phyloP scores from a whole-genome alignment of 257 asterid genomes.

The Solanum sparsipilum region DNA sequence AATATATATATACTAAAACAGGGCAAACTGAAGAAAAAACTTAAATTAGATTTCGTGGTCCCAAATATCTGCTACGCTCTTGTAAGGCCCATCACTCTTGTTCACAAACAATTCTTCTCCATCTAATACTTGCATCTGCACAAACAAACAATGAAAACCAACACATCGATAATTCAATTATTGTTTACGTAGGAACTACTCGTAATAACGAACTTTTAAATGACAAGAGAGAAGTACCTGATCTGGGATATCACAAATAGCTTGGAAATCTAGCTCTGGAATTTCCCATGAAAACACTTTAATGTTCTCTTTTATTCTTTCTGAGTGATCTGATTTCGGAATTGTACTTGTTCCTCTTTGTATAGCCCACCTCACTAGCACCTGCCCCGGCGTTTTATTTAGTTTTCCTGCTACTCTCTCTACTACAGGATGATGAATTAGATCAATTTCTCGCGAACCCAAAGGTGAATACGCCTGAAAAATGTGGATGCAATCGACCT shows the following conservation, averaged over 20 bases:
- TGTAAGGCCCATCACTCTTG: conserved; percentile 40
- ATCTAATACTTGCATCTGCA: conserved; percentile 39
- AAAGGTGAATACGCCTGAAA: conserved; percentile 61
- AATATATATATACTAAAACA: no score
- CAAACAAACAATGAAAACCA: no score
- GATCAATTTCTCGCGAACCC: conserved; percentile 46
- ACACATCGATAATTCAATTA: no score
- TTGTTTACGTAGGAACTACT: neutral
- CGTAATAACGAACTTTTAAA: neutral
- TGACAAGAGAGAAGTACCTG: conserved; percentile 27
- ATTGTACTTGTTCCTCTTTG: conserved; percentile 65
- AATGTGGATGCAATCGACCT: no score
- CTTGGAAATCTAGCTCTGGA: conserved; percentile 46
- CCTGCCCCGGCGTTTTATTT: conserved; percentile 65
- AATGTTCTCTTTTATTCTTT: conserved; percentile 47
- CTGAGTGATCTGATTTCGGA: conserved; percentile 43
- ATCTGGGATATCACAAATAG: conserved; percentile 28
- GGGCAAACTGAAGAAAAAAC: no score
- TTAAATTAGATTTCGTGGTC: conserved; percentile 23
- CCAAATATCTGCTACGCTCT: conserved; percentile 44
- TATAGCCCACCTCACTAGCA: conserved; percentile 64
- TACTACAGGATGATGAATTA: conserved; percentile 44
- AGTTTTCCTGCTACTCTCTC: conserved; percentile 37
- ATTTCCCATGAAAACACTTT: conserved; percentile 50
- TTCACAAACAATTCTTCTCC: conserved; percentile 50